Evolutionary conservation across 768 basidiomycete species (phyloP).

Genomic region (Boletus reticulatus): DNA sequence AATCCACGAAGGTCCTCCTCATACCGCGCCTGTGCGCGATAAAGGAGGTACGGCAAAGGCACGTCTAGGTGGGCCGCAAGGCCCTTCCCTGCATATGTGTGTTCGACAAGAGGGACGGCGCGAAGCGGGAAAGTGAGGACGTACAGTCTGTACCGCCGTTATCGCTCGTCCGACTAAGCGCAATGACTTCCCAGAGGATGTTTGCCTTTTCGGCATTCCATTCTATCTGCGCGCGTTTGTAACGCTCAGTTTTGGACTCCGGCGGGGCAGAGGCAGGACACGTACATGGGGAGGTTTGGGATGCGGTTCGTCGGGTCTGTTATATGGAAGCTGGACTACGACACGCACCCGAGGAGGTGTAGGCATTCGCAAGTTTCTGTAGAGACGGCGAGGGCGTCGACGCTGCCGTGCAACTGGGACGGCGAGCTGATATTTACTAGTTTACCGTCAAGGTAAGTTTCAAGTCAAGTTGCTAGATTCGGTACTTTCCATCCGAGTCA

Average conservation of each 20-base stretch:
- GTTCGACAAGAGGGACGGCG: not conserved
- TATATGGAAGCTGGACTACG: slow-evolving; percentile 75
- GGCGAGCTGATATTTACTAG: no score
- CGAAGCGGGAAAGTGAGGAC: slow-evolving; percentile 25
- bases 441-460: not conserved
- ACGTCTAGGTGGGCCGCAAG: slow-evolving; percentile 77
- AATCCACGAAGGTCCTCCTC: slow-evolving; percentile 82
- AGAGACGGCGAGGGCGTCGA: not conserved
- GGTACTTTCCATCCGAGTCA: not conserved
- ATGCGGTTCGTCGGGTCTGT: slow-evolving; percentile 67
- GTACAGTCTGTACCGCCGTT: slow-evolving; percentile 77
- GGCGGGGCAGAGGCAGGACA: slow-evolving; percentile 9
- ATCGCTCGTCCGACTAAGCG: slow-evolving; percentile 69
- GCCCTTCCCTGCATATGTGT: slow-evolving; percentile 63
- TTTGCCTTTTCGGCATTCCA: slow-evolving; percentile 85
- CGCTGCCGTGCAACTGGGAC: not conserved
- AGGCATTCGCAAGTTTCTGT: slow-evolving; percentile 17
- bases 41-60: slow-evolving; percentile 81
- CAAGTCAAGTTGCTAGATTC: slow-evolving; percentile 8
- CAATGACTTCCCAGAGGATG: slow-evolving; percentile 84
- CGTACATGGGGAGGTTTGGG: slow-evolving; percentile 69
- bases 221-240: slow-evolving; percentile 55
- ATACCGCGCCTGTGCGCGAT: slow-evolving; percentile 79
- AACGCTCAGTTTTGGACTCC: slow-evolving; percentile 5
- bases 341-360: slow-evolving; percentile 52